Percentiles rank a stretch among this genome's conserved stretches.
phyloP scores from a whole-genome alignment of 1,284 basidiomycete species.

The Heliocybe sulcata region DNA sequence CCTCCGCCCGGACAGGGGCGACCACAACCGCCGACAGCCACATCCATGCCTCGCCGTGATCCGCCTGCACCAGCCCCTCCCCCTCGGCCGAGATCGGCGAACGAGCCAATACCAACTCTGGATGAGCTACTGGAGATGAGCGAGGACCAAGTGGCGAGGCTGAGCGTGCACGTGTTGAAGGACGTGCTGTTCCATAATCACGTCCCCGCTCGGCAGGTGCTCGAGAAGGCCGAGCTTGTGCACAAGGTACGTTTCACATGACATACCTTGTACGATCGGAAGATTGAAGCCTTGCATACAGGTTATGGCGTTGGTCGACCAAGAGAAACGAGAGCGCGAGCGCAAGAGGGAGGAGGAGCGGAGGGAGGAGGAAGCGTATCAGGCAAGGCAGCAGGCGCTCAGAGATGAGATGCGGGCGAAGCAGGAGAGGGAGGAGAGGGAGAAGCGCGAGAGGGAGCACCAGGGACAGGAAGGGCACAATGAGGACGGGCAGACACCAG shows the following conservation, averaged over 20 bases:
- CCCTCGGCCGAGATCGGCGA: conserved; percentile 12
- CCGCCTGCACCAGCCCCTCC: conserved; percentile 7
- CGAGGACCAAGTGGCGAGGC: conserved; percentile 40
- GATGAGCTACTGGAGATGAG: conserved; percentile 61
- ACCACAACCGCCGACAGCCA: conserved; percentile 7
- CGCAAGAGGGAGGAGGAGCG: conserved; percentile 40
- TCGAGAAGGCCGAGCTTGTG: conserved; percentile 75
- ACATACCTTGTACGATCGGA: neutral
- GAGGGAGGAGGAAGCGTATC: conserved; percentile 28
- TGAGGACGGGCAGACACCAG: conserved; percentile 7
- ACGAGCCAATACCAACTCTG: conserved; percentile 37
- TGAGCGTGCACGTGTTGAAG: conserved; percentile 67
- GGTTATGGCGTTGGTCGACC: conserved; percentile 43
- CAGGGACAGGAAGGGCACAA: conserved; percentile 24
- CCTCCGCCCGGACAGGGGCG: conserved; percentile 1
- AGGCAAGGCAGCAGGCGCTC: conserved; percentile 27
- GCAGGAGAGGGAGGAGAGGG: conserved; percentile 28
- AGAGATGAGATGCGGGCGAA: conserved; percentile 17
- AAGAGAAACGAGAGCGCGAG: conserved; percentile 55
- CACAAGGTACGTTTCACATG: conserved; percentile 39
- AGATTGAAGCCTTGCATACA: neutral
- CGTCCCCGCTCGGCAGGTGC: conserved; percentile 49
- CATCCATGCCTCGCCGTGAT: conserved; percentile 10
- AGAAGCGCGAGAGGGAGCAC: conserved; percentile 12
- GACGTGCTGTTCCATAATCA: conserved; percentile 70